These are phyloP conservation scores for Clarireedia homoeocarpa DNA, from an alignment of 2,329 filamentous ascomycete genomes.

Conservation along the genomic window DNA sequence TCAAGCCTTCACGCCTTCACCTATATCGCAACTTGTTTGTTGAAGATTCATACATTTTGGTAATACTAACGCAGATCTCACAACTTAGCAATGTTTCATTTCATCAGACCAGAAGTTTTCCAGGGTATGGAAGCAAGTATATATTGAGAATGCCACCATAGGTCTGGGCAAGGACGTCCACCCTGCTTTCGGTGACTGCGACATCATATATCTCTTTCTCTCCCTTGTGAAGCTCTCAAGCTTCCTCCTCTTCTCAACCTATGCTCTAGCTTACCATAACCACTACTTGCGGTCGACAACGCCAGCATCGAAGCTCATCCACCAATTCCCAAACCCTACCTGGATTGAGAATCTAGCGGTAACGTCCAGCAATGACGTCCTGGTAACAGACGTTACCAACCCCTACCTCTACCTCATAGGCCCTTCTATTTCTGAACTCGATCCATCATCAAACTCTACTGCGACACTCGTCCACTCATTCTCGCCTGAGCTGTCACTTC, in stretches of 20 bases:
- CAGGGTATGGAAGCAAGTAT: too few relatives aligned
- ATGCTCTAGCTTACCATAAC: not conserved
- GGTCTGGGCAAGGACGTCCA: too few relatives aligned
- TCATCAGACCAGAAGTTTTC: too few relatives aligned
- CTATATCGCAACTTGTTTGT: too few relatives aligned
- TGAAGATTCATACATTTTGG: too few relatives aligned
- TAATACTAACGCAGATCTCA: too few relatives aligned
- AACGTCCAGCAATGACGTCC: constrained; percentile 13
- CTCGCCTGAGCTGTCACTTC: constrained; percentile 17
- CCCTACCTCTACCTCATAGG: constrained; percentile 13
- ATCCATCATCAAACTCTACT: not conserved
- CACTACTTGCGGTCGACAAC: too few relatives aligned
- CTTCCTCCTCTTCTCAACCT: not conserved
- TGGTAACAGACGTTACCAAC: constrained; percentile 10
- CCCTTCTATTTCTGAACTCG: not conserved
- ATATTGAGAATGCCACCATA: too few relatives aligned
- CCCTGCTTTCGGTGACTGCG: too few relatives aligned
- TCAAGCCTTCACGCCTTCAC: too few relatives aligned
- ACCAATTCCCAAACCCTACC: constrained; percentile 13
- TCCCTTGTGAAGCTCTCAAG: not conserved
- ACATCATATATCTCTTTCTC: not conserved
- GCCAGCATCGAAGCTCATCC: not conserved
- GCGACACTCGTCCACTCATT: constrained; percentile 14
- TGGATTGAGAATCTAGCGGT: constrained; percentile 20
- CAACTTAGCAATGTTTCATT: too few relatives aligned